Conservation (phyloP, 208 protist species). For the Vickermania spadyakhi region DNA sequence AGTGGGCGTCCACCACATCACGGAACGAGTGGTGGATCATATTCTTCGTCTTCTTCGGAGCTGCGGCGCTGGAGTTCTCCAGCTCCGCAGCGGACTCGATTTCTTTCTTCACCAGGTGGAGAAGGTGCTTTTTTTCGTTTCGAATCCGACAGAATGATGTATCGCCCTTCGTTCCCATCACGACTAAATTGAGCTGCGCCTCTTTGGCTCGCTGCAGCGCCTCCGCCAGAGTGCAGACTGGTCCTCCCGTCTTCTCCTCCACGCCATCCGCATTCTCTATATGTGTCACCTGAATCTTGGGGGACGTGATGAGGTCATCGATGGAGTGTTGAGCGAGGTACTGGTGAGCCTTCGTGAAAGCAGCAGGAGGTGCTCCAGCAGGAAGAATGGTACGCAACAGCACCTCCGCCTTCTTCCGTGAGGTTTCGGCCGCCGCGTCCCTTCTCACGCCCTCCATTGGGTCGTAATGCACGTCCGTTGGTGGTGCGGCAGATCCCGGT, state of each 20-base stretch:
- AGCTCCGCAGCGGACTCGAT: conserved; percentile 23
- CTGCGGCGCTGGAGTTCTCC: conserved; percentile 9
- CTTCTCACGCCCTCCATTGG: conserved; percentile 61
- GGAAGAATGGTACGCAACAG: conserved; percentile 55
- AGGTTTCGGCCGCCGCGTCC: conserved; percentile 60
- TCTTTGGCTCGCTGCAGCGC: conserved; percentile 58
- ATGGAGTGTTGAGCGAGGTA: conserved; percentile 76
- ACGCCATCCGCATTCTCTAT: conserved; percentile 54
- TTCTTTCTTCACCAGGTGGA: conserved; percentile 45
- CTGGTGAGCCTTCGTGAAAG: conserved; percentile 32
- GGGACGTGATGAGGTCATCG: conserved; percentile 54
- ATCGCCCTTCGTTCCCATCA: conserved; percentile 66
- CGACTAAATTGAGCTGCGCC: conserved; percentile 65
- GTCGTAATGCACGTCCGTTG: conserved; percentile 80
- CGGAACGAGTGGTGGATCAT: conserved; percentile 75
- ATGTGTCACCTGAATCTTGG: conserved; percentile 77
- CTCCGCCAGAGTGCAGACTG: conserved; percentile 50
- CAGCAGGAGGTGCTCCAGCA: conserved; percentile 28
- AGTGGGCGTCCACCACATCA: conserved; percentile 81
- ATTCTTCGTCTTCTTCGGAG: conserved; percentile 14
- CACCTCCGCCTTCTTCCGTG: conserved; percentile 41
- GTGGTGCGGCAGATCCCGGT: too few relatives aligned
- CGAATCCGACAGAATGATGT: conserved; percentile 77
- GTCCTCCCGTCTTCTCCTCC: conserved; percentile 53
- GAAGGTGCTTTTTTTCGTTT: conserved; percentile 46